Evolutionary conservation across 2,329 filamentous ascomycete genomes (phyloP).

Genomic region (Colletotrichum sp.): DNA sequence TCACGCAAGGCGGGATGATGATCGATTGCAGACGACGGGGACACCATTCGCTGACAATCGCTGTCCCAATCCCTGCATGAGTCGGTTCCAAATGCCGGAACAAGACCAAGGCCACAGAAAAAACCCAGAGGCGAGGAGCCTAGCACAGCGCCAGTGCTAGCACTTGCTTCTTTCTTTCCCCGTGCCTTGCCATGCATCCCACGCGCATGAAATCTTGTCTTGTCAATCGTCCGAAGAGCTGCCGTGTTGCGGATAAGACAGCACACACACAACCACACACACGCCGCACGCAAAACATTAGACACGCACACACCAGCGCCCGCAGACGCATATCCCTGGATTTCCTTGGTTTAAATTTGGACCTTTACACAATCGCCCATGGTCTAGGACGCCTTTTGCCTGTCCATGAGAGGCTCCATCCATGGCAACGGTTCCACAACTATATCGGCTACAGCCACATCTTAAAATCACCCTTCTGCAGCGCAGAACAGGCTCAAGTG

Average conservation of each 20-base stretch:
- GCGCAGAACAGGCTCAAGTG: background rate
- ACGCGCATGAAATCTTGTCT: slow-evolving; percentile 5
- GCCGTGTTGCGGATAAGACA: slow-evolving; percentile 1
- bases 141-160: background rate
- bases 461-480: background rate
- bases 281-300: background rate
- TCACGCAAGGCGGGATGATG: slow-evolving; percentile 18
- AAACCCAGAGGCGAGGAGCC: background rate
- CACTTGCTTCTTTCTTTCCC: background rate
- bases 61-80: slow-evolving; percentile 10
- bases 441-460: slow-evolving; percentile 18
- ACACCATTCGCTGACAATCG: background rate
- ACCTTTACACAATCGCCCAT: background rate
- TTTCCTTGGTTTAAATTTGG: background rate
- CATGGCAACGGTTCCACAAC: slow-evolving; percentile 10
- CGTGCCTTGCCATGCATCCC: background rate
- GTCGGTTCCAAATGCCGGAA: slow-evolving; percentile 15
- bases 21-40: slow-evolving; percentile 12
- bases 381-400: background rate
- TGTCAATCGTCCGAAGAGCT: slow-evolving; percentile 16
- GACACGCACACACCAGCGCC: background rate
- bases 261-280: background rate
- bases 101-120: background rate
- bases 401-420: background rate
- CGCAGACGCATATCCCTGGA: background rate